These are phyloP conservation scores for Cutaneotrichosporon sp. DNA, from an alignment of 1,284 basidiomycete species.

Conservation along the genomic window DNA sequence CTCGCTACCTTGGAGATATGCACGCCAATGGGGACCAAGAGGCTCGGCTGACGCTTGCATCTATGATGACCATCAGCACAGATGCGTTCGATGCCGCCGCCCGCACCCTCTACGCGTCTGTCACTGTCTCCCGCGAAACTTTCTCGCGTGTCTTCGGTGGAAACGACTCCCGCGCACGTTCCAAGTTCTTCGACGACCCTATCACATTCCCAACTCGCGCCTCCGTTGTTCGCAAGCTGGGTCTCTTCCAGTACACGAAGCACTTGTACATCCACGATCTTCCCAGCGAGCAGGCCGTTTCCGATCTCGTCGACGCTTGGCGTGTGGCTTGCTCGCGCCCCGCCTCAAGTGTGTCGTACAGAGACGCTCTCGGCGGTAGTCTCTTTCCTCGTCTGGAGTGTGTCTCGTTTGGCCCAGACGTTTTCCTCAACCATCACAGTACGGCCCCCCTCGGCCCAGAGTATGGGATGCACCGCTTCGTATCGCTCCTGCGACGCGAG, in stretches of 20 bases:
- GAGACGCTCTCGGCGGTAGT: not conserved
- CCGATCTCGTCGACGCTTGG: not conserved
- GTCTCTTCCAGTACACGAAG: not conserved
- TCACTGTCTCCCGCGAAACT: not conserved
- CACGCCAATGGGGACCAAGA: not conserved
- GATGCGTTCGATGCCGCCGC: not conserved
- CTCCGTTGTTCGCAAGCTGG: not conserved
- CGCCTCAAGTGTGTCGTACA: not conserved
- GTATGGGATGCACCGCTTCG: not conserved
- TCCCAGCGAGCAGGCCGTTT: not conserved
- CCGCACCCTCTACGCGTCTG: not conserved
- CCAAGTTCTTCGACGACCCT: not conserved
- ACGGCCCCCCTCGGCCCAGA: not conserved
- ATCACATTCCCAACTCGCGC: not conserved
- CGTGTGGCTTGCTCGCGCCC: slow-evolving; percentile 1
- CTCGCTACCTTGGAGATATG: not conserved
- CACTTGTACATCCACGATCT: not conserved
- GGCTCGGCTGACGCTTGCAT: not conserved
- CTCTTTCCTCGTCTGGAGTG: not conserved
- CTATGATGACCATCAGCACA: not conserved
- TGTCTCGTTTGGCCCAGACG: not conserved
- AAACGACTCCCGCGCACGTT: not conserved
- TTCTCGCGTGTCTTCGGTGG: not conserved
- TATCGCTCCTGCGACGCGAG: not conserved
- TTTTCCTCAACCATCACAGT: slow-evolving; percentile 3